phyloP scores from a whole-genome alignment of 768 basidiomycete species.

The Psilocybe cyanescens region DNA sequence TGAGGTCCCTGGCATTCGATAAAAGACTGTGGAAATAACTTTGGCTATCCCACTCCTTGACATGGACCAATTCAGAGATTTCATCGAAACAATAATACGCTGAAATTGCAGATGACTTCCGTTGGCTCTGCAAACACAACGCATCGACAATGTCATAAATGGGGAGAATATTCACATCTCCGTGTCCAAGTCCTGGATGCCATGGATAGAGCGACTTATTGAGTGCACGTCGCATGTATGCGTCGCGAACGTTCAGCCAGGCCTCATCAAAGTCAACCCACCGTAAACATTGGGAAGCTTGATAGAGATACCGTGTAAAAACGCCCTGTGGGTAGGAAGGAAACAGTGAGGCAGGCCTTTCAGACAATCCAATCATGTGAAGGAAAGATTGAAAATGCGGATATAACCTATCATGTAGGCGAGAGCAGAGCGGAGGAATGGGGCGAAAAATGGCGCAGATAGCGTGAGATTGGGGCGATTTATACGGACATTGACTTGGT shows the following conservation, averaged over 20 bases:
- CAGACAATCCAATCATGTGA: neutral
- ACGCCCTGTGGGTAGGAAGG: neutral
- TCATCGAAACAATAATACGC: neutral
- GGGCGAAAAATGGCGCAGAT: neutral
- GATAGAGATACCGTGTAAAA: neutral
- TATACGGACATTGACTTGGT: too few relatives aligned
- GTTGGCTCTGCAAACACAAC: neutral
- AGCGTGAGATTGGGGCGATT: constrained; percentile 16
- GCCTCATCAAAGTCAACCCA: neutral
- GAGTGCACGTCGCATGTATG: neutral
- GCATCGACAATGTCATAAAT: neutral
- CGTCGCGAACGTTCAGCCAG: neutral
- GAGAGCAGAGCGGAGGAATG: neutral
- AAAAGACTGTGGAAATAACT: neutral
- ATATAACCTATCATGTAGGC: neutral
- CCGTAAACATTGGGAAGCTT: neutral
- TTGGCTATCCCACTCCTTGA: too few relatives aligned
- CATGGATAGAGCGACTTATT: neutral
- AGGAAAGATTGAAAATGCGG: neutral
- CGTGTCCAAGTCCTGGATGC: neutral
- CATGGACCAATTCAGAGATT: neutral
- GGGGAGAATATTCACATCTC: neutral
- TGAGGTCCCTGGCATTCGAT: neutral
- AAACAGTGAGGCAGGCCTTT: neutral
- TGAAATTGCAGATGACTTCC: neutral